A percentile compares a stretch with the other conserved stretches of the same genome.
Conservation (phyloP, 768 basidiomycete genomes). For the Agrocybe pediades region DNA sequence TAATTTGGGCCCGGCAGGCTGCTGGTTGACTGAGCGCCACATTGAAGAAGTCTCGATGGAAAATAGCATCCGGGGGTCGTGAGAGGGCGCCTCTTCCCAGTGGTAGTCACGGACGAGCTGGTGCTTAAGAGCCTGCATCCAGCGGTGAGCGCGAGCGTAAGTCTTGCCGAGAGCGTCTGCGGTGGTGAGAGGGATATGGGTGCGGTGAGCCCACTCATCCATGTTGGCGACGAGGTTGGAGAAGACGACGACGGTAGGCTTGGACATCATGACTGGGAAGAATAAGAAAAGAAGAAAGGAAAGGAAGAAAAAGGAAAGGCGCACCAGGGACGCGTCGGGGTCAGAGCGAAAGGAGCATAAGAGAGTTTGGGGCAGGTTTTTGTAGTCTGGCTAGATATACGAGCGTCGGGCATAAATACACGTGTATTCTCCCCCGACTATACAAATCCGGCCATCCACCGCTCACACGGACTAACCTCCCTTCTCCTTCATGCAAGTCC, state of each 20-base stretch:
- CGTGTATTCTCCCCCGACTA: constrained; percentile 69
- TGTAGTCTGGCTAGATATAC: constrained; percentile 50
- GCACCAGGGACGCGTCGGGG: constrained; percentile 16
- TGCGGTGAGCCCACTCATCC: constrained; percentile 82
- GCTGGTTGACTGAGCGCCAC: constrained; percentile 74
- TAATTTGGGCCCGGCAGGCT: constrained; percentile 74
- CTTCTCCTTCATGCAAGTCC: no score
- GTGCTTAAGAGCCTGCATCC: constrained; percentile 63
- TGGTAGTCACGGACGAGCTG: constrained; percentile 69
- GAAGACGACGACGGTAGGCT: constrained; percentile 69
- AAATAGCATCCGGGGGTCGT: constrained; percentile 76
- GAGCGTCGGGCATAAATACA: constrained; percentile 73
- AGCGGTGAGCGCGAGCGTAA: constrained; percentile 80
- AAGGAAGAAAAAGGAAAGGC: constrained; percentile 19
- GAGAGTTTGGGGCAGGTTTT: constrained; percentile 37
- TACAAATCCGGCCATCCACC: constrained; percentile 13
- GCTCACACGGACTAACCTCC: no score
- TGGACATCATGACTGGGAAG: constrained; percentile 26
- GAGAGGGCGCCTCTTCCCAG: constrained; percentile 62
- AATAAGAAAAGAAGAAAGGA: constrained; percentile 14
- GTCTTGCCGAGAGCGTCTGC: constrained; percentile 80
- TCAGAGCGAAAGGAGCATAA: constrained; percentile 28
- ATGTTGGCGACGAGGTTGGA: constrained; percentile 80
- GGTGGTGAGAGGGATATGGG: constrained; percentile 79
- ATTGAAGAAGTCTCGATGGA: constrained; percentile 78